These are phyloP conservation scores for Cicer arietinum DNA, from an alignment of 306 rosid genomes.

Conservation along the genomic window DNA sequence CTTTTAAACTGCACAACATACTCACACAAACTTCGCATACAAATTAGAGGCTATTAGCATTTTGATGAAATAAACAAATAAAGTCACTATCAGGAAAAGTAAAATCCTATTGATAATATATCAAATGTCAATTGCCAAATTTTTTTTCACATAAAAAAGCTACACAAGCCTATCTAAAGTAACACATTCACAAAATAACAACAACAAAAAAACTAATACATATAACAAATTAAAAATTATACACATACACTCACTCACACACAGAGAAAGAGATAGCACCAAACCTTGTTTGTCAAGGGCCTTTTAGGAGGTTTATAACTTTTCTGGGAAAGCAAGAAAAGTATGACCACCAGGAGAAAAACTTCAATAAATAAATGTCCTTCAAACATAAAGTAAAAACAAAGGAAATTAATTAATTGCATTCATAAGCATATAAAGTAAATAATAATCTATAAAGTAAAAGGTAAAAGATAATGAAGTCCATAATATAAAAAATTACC, in stretches of 20 bases:
- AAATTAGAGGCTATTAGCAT: background rate
- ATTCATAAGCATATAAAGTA: background rate
- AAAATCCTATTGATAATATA: background rate
- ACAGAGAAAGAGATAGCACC: slow-evolving; percentile 21
- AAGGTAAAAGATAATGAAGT: background rate
- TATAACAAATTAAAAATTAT: background rate
- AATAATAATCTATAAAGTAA: background rate
- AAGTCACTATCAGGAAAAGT: slow-evolving; percentile 11
- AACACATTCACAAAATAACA: slow-evolving; percentile 15
- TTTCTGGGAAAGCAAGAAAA: slow-evolving; percentile 88
- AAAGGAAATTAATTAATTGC: background rate
- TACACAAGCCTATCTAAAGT: slow-evolving; percentile 3
- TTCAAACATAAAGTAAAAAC: slow-evolving; percentile 47
- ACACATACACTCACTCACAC: too few species aligned
- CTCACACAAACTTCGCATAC: slow-evolving; percentile 6
- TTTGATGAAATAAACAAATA: slow-evolving; percentile 34
- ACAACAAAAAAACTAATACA: background rate
- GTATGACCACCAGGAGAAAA: slow-evolving; percentile 78
- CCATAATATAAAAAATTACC: slow-evolving; percentile 57
- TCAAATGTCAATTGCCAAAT: slow-evolving; percentile 21
- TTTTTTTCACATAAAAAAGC: background rate
- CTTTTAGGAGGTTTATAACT: slow-evolving; percentile 98
- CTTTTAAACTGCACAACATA: slow-evolving; percentile 13
- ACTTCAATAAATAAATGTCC: slow-evolving; percentile 91
- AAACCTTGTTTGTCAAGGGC: slow-evolving; percentile 88